Conservation (phyloP, 768 basidiomycete species). For the Boletellus emodensis region DNA sequence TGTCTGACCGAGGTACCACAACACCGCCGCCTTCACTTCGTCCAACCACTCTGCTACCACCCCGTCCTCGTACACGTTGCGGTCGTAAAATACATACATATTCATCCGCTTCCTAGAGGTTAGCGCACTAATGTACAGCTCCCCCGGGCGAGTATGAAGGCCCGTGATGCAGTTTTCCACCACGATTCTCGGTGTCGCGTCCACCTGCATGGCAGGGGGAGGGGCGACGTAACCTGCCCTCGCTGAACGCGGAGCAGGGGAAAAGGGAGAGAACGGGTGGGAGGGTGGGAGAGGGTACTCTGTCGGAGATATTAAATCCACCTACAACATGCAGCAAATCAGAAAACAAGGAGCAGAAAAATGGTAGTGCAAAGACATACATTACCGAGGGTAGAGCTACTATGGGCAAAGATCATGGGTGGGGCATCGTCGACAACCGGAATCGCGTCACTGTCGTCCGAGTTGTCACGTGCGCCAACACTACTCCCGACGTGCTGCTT, state of each 20-base stretch:
- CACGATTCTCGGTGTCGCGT: no score
- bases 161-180: no score
- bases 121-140: no score
- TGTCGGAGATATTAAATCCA: conserved; percentile 32
- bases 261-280: conserved; percentile 18
- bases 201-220: not conserved
- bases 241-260: conserved; percentile 10
- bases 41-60: no score
- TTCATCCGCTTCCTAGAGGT: not conserved
- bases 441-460: not conserved
- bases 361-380: conserved; percentile 2
- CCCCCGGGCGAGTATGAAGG: no score
- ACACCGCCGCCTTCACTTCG: no score
- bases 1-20: no score
- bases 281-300: conserved; percentile 29
- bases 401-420: conserved; percentile 8
- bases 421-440: conserved; percentile 3
- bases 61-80: no score
- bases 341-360: no score
- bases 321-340: conserved; percentile 16
- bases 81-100: no score
- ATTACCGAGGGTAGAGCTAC: conserved; percentile 28
- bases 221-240: conserved; percentile 8
- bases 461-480: not conserved
- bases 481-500: conserved; percentile 3